Conservation (phyloP, 2,329 filamentous ascomycete genomes). For the Raffaelea albimanens region DNA sequence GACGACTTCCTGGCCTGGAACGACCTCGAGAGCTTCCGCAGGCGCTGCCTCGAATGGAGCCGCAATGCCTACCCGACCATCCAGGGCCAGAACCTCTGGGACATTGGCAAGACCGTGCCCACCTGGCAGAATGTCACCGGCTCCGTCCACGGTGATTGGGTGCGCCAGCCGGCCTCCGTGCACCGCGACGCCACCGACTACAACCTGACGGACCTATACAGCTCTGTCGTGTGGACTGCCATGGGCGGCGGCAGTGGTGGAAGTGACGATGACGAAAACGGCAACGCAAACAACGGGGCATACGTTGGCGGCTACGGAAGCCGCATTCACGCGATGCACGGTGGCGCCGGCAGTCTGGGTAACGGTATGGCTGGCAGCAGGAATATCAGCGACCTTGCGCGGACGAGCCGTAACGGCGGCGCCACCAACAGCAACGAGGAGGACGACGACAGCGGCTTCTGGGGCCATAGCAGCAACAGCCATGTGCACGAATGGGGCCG, state of each 20-base stretch:
- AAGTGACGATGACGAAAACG: not conserved
- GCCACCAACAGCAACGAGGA: not conserved
- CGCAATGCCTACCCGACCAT: conserved; percentile 32
- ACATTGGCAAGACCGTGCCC: conserved; percentile 23
- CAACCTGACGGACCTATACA: conserved; percentile 58
- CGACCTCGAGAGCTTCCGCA: conserved; percentile 55
- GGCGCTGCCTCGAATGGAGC: conserved; percentile 54
- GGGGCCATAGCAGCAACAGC: not conserved
- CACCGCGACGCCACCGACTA: conserved; percentile 36
- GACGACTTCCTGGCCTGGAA: conserved; percentile 73
- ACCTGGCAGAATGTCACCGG: conserved; percentile 76
- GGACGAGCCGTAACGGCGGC: not conserved
- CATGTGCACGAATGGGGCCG: conserved; percentile 52
- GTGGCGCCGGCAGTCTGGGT: not conserved
- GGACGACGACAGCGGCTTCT: not conserved
- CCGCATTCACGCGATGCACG: not conserved
- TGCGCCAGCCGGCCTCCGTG: conserved; percentile 43
- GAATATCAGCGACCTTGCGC: not conserved
- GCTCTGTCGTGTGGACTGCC: conserved; percentile 55
- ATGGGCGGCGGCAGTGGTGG: conserved; percentile 10
- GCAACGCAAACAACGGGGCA: not conserved
- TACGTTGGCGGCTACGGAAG: not conserved
- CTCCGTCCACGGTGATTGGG: conserved; percentile 67
- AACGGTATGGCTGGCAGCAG: not conserved
- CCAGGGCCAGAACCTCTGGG: conserved; percentile 19